These are phyloP conservation scores for slime mould (Dictyostelium discoideum) DNA, from an alignment of 78 protist genomes.

Conservation along the genomic window dicty_2.7 NC_007091.3:2677001-2677500, in stretches of 20 bases:
- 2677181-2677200: not conserved
- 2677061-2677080: not conserved
- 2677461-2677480: constrained; percentile 14
- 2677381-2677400: not conserved
- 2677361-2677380: not conserved
- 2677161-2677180: not conserved
- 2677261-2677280: not conserved
- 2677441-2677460: not conserved
- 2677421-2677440: not conserved
- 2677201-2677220: not conserved
- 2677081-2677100: too few species aligned
- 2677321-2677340: not conserved
- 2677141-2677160: not conserved
- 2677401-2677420: not conserved
- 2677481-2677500: not conserved
- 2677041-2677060: not conserved
- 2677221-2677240: not conserved
- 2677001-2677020: too few species aligned
- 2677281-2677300: not conserved
- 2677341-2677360: not conserved
- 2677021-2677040: not conserved
- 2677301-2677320: not conserved
- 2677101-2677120: not conserved
- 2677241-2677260: not conserved
- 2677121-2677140: not conserved